phyloP scores from a whole-genome alignment of 257 asterid species.

The Fraxinus pennsylvanica region DNA sequence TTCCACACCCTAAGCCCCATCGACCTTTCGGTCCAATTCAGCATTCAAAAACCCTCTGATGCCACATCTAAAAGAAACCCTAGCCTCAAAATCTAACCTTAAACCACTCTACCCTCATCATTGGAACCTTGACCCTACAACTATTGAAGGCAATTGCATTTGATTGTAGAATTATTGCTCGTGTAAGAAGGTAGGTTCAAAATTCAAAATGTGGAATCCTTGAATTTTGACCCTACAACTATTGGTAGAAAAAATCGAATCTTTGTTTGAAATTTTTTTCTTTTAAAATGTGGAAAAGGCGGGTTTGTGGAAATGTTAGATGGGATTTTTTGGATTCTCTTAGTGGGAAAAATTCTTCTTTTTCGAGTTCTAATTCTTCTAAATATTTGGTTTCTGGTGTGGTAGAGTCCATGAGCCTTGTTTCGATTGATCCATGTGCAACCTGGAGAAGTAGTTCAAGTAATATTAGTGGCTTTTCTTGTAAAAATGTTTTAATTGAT shows the following conservation, averaged over 20 bases:
- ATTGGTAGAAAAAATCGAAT: conserved; percentile 46
- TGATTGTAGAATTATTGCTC: conserved; percentile 31
- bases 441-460: conserved; percentile 24
- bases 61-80: conserved; percentile 33
- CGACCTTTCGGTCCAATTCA: conserved; percentile 15
- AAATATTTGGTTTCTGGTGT: conserved; percentile 43
- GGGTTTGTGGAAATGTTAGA: conserved; percentile 75
- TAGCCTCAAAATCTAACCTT: conserved; percentile 50
- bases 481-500: conserved; percentile 42
- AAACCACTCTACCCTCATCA: conserved; percentile 38
- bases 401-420: conserved; percentile 66
- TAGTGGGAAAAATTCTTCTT: conserved; percentile 26
- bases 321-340: conserved; percentile 49
- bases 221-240: conserved; percentile 51
- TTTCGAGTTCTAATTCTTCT: conserved; percentile 30
- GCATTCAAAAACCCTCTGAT: conserved; percentile 18
- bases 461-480: conserved; percentile 62
- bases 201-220: not conserved
- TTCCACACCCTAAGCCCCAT: conserved; percentile 20
- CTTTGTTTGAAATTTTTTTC: conserved; percentile 76
- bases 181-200: too few species aligned
- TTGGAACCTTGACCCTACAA: conserved; percentile 59
- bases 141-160: conserved; percentile 50
- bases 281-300: conserved; percentile 35
- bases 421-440: conserved; percentile 57